Evolutionary conservation across 179 eudicot genomes (phyloP), one percentile per base, ranked within the genome.

Genomic region (Actinidia chinensis): DNA sequence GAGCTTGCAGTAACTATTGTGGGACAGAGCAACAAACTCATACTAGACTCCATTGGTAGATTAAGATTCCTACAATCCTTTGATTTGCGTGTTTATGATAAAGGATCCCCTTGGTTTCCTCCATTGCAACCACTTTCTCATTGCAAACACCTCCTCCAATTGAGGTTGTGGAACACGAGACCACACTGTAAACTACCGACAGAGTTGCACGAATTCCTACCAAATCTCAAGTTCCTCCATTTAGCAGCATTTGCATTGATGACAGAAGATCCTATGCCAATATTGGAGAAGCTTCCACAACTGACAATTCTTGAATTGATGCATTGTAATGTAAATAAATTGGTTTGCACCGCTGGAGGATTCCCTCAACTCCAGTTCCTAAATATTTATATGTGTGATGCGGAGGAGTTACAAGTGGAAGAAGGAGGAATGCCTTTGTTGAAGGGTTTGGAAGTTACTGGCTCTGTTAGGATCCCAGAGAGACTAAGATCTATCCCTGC

Each of bases 251-350:
- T 58, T 5, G 8, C 0, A 20, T 0, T 18, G 63, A 58, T 28
- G 33, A 1, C 33, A 28, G 33, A 1, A 58, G 13, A 58, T 58
- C 63, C 63, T n/a, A 58, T 58, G 63, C 28, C 11, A n/a, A 6
- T 18, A 25, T 58, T 58, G 25, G 63, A 58, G 63, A 58, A 58
- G 63, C 28, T 58, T 58, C 63, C 63, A n/a, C n/a, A 58, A 1
- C 22, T 58, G 25, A 20, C 63, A 20, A 15, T 58, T 58, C 25
- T 58, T 4, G 12, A 0, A 25, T 58, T 58, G 63, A 0, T 0
- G 7, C 0, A 0, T 0, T n/a, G 8, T 58, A 2, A 0, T 58
- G 4, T 0, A 20, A 1, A 8, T 0, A 58, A 58, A 58, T n/a
- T 58, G 23, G 63, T n/a, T 58, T 58, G 63, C 63, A 1, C 63